These are phyloP conservation scores for Silene coronaria DNA, from an alignment of 179 eudicot species.

Conservation along the genomic window DNA sequence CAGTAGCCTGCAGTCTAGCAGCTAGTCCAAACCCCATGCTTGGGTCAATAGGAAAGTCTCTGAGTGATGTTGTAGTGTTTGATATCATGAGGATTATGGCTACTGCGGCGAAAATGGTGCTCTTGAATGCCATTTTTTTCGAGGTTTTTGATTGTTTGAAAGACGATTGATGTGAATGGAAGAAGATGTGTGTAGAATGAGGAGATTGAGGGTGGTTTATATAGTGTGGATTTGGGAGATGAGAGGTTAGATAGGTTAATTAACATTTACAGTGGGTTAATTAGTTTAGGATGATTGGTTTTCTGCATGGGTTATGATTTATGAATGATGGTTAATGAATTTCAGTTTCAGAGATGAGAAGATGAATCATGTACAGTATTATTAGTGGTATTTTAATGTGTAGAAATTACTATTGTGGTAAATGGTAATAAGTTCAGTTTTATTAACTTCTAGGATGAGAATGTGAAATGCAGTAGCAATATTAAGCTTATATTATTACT, in stretches of 20 bases:
- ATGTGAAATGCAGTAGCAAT: too few species aligned
- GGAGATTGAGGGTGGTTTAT: slow-evolving; percentile 13
- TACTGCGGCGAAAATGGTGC: neutral
- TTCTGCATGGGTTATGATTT: too few species aligned
- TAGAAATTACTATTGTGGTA: too few species aligned
- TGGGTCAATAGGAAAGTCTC: slow-evolving; percentile 5
- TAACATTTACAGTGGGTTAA: neutral
- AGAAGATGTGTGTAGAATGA: neutral
- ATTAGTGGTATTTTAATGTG: too few species aligned
- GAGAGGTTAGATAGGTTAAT: neutral
- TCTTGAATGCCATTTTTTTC: neutral
- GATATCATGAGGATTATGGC: neutral
- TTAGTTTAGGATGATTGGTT: neutral
- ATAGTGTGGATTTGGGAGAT: slow-evolving; percentile 7
- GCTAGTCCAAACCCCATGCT: neutral
- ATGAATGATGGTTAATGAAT: neutral
- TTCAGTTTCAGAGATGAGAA: neutral
- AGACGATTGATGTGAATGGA: neutral
- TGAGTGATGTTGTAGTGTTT: slow-evolving; percentile 11
- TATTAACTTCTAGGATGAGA: too few species aligned
- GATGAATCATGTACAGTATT: neutral
- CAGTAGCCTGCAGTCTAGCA: neutral
- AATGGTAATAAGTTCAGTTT: too few species aligned
- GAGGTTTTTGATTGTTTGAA: neutral
- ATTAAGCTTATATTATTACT: too few species aligned